A percentile compares a stretch with the other conserved stretches of the same genome.
These are phyloP conservation scores for Chaetomiaceae sp. DNA, from an alignment of 2,329 filamentous ascomycete genomes.

Conservation along the genomic window DNA sequence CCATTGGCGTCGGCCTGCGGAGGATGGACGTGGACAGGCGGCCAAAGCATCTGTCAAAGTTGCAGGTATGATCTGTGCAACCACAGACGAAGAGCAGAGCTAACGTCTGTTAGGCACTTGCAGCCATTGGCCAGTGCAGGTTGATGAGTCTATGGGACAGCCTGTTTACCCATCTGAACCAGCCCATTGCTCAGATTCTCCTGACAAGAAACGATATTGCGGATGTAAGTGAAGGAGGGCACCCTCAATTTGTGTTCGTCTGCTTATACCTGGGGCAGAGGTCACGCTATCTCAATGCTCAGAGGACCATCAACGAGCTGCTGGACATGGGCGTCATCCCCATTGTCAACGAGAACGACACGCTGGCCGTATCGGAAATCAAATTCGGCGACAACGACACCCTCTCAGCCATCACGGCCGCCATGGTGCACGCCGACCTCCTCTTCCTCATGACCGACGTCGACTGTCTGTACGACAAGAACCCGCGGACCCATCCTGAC, in stretches of 20 bases:
- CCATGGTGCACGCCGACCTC: conserved; percentile 95
- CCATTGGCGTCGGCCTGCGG: conserved; percentile 87
- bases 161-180: conserved; percentile 78
- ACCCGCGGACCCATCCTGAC: conserved; percentile 79
- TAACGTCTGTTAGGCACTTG: conserved; percentile 59
- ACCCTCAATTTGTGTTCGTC: not conserved
- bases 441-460: conserved; percentile 99
- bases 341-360: conserved; percentile 99
- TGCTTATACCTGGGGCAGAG: conserved; percentile 46
- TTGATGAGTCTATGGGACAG: conserved; percentile 95
- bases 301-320: conserved; percentile 88
- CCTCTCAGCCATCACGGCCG: conserved; percentile 89
- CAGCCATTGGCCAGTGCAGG: conserved; percentile 92
- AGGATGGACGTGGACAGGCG: conserved; percentile 84
- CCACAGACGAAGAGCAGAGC: not conserved
- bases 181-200: conserved; percentile 91
- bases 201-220: conserved; percentile 95
- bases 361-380: conserved; percentile 92
- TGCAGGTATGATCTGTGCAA: conserved; percentile 56
- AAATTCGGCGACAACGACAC: conserved; percentile 99
- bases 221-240: conserved; percentile 55
- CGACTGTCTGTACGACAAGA: conserved; percentile 95
- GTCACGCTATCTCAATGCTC: conserved; percentile 91
- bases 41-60: conserved; percentile 83
- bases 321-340: conserved; percentile 94